Base-by-base conservation (phyloP, 208 protist species). In the Leishmania tropica region DNA sequence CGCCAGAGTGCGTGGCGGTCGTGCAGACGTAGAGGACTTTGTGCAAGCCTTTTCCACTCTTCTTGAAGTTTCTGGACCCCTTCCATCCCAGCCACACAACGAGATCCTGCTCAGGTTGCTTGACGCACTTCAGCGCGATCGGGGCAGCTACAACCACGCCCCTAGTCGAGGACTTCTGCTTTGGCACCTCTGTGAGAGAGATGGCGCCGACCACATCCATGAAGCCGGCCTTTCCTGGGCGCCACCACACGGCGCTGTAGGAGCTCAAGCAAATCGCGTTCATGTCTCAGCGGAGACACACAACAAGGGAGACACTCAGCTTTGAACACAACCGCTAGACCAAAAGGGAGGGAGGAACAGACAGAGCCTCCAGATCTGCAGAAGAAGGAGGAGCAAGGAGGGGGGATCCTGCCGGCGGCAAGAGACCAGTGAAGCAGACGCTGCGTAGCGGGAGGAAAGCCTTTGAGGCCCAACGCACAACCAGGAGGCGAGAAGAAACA, bases 191-290 rank as follows among this genome's bases (percentile, higher is more conserved):
- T 2, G 64, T 64, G 40, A 56, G n/a, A 24, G 65, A 47, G 5
- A 83, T 7, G 10, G 73, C 10, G 2, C 54, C 62, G 11, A 77
- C 83, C 6, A 86, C 78, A 64, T 86, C 78, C 7, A 83, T 35
- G 21, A 17, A 51, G 15, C 78, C 78, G 0, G 28, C 1, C 42
- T 83, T 81, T 19, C 78, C 83, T 11, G 78, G 67, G 19, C 83
- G 58, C 83, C 83, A 86, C 56, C 64, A 81, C 31, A 86, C 83
- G 11, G 83, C 37, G 31, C 54, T 79, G 77, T 82, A 83, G 6
- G 83, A 82, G 64, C 54, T 56, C 7, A 86, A 42, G 3, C 67
- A 47, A 31, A 86, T 35, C 2, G 64, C 45, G 74, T 58, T 80
- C 83, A 86, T 86, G 10, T 42, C 72, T 76, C 51, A 21, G 17